Evolutionary conservation across 306 rosid species (phyloP).

Genomic region (Vigna unguiculata): DNA sequence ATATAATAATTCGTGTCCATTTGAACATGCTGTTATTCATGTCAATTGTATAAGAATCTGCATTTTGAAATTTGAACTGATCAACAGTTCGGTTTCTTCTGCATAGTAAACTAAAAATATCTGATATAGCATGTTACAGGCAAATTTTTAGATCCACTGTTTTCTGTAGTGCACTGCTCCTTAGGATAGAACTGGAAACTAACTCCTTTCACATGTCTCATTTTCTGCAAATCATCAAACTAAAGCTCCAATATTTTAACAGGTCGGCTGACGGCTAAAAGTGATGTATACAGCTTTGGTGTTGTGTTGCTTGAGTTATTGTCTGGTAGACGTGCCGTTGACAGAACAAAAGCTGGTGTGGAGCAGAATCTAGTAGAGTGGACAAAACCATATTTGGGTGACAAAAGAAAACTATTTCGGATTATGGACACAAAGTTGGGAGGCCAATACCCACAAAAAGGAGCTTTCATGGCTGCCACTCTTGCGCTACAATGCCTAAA

Average conservation of each 20-base stretch:
- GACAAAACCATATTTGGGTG: conserved; percentile 81
- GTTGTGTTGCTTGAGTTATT: conserved; percentile 84
- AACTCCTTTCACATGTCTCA: neutral
- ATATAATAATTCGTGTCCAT: conserved; percentile 4
- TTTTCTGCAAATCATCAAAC: conserved; percentile 16
- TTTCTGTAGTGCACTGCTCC: neutral
- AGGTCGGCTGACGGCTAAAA: conserved; percentile 87
- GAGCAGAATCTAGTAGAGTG: conserved; percentile 86
- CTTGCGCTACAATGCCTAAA: conserved; percentile 75
- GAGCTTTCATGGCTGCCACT: conserved; percentile 69
- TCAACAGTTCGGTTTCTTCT: conserved; percentile 4
- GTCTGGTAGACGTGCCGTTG: conserved; percentile 85
- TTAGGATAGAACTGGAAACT: conserved; percentile 16
- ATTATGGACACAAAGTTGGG: conserved; percentile 91
- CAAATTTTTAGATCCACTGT: conserved; percentile 5
- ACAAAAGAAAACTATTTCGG: conserved; percentile 77
- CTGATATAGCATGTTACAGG: conserved; percentile 7
- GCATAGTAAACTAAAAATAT: neutral
- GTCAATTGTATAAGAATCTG: conserved; percentile 27
- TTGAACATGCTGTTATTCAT: conserved; percentile 9
- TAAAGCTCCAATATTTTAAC: conserved; percentile 39
- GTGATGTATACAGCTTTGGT: conserved; percentile 90
- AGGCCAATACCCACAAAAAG: conserved; percentile 82
- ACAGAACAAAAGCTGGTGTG: conserved; percentile 67
- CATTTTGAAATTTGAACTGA: neutral